Percentiles rank a stretch among this genome's conserved stretches.
phyloP scores from a whole-genome alignment of 257 asterid species.

The Capsicum baccatum region DNA sequence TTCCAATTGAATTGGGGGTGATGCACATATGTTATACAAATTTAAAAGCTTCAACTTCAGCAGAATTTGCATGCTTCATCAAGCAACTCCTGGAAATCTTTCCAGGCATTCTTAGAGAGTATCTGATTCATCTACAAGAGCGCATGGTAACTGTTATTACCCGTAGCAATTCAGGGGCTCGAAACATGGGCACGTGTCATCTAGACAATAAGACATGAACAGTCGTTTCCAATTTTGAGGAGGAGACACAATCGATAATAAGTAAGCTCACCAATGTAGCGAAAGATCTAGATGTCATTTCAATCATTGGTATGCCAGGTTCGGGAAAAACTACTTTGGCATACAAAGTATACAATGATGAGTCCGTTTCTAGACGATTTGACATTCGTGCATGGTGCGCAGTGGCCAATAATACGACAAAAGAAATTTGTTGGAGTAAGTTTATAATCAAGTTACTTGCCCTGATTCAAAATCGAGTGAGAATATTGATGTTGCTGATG shows the following conservation, averaged over 20 bases:
- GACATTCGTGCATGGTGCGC: constrained; percentile 26
- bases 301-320: constrained; percentile 27
- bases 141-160: neutral
- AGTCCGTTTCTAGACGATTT: neutral
- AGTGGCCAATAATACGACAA: neutral
- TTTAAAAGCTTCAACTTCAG: neutral
- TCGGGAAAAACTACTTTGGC: constrained; percentile 25
- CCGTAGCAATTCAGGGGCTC: neutral
- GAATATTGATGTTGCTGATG: constrained; percentile 15
- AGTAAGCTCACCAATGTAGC: neutral
- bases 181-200: neutral
- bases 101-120: neutral
- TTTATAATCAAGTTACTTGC: neutral
- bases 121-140: neutral
- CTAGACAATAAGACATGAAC: too few relatives aligned
- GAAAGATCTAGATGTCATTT: neutral
- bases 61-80: neutral
- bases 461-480: neutral
- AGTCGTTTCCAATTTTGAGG: too few relatives aligned
- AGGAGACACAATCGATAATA: neutral
- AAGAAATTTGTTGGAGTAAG: neutral
- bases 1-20: neutral
- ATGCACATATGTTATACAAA: neutral
- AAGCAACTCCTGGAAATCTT: neutral
- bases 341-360: constrained; percentile 14